A percentile compares a stretch with the other conserved stretches of the same genome.
Evolutionary conservation across 176 grass and related monocot genomes (phyloP).

Genomic region (Carex myosuroides): DNA sequence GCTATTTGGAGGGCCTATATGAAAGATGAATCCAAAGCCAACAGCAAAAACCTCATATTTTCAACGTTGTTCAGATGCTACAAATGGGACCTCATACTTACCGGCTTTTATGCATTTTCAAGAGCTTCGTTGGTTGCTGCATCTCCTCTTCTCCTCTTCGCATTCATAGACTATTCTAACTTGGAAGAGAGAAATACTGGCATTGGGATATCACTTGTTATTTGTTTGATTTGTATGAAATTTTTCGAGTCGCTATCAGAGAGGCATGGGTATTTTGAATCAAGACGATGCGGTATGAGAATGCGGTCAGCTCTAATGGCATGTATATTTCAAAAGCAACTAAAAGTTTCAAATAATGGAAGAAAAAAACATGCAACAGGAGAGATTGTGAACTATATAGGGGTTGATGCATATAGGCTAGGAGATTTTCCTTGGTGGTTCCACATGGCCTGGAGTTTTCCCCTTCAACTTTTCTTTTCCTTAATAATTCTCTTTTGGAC

Average conservation of each 20-base stretch:
- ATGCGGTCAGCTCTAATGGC: slow-evolving; percentile 75
- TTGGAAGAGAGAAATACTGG: slow-evolving; percentile 33
- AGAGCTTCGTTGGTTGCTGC: slow-evolving; percentile 32
- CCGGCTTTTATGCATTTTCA: slow-evolving; percentile 55
- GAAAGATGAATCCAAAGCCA: slow-evolving; percentile 33
- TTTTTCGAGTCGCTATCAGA: slow-evolving; percentile 71
- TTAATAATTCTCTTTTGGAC: slow-evolving; percentile 65
- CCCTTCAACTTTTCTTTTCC: slow-evolving; percentile 54
- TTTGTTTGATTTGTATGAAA: slow-evolving; percentile 47
- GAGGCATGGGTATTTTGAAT: slow-evolving; percentile 71
- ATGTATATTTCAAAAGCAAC: slow-evolving; percentile 67
- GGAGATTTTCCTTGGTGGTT: slow-evolving; percentile 78
- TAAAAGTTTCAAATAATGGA: slow-evolving; percentile 61
- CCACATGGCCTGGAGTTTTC: slow-evolving; percentile 70
- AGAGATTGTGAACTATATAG: slow-evolving; percentile 84
- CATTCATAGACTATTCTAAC: slow-evolving; percentile 55
- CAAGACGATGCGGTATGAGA: slow-evolving; percentile 66
- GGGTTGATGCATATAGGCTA: slow-evolving; percentile 72
- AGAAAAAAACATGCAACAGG: slow-evolving; percentile 64
- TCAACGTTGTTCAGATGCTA: slow-evolving; percentile 44
- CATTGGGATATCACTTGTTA: slow-evolving; percentile 34
- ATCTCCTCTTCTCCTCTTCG: slow-evolving; percentile 56
- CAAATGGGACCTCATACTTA: slow-evolving; percentile 45
- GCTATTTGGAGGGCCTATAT: slow-evolving; percentile 40
- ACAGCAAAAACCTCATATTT: slow-evolving; percentile 29